phyloP scores from a whole-genome alignment of 345 rosid genomes.

The Physaria fendleri region DNA sequence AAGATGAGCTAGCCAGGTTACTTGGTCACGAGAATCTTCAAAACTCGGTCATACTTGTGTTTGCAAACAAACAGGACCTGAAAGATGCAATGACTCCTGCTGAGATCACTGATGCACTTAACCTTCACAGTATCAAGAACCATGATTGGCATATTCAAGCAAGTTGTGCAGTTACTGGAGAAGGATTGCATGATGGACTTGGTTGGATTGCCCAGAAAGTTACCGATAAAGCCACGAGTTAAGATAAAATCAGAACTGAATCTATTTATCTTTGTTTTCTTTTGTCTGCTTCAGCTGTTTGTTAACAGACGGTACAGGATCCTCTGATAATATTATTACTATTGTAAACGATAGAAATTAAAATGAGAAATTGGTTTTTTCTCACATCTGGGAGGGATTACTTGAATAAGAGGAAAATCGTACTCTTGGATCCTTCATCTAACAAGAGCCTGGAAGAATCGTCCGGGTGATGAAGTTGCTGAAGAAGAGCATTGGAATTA shows the following conservation, averaged over 20 bases:
- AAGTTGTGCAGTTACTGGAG: conserved; percentile 84
- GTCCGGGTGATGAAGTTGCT: no score
- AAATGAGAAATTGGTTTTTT: no score
- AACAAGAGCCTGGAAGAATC: conserved; percentile 57
- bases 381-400: conserved; percentile 85
- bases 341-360: no score
- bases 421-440: conserved; percentile 35
- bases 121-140: conserved; percentile 87
- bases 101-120: conserved; percentile 78
- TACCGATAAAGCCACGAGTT: conserved; percentile 66
- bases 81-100: conserved; percentile 95
- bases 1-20: conserved; percentile 73
- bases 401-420: conserved; percentile 44
- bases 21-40: conserved; percentile 86
- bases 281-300: not conserved
- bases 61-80: conserved; percentile 90
- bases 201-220: conserved; percentile 90
- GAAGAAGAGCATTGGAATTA: no score
- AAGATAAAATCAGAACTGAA: not conserved
- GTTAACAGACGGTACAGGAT: no score
- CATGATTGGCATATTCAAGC: conserved; percentile 99
- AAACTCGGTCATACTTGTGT: conserved; percentile 65
- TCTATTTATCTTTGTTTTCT: not conserved
- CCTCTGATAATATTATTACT: no score
- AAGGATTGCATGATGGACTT: conserved; percentile 79